Evolutionary conservation across 345 rosid species (phyloP), one percentile per base, ranked within the genome.

Genomic region (Conringia planisiliqua): DNA sequence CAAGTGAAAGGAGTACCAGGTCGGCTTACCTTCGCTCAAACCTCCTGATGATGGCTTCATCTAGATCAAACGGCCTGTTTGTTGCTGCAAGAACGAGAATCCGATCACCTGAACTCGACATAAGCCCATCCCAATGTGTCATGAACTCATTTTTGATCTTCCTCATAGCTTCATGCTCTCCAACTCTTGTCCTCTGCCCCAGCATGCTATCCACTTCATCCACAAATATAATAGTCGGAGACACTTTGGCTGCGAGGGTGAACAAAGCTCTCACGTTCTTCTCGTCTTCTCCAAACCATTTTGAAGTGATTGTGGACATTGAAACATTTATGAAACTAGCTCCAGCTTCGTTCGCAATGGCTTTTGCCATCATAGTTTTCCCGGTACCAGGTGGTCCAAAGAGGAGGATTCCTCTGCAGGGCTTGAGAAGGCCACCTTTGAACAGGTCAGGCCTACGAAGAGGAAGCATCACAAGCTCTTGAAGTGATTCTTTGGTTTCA

Each of bases 371-470:
- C 99, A 96, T 96, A 68, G 98, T 96, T 82, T 96, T 96, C 10
- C 99, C 99, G 1, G 98, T 96, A 79, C 99, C 99, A 20, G 99
- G 99, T 67, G 99, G 99, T 26, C 99, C 99, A 63, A 96, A 92
- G 52, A 96, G 97, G 78, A 96, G 70, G 69, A 96, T 96, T 58
- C 99, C 99, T 81, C 96, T 86, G 68, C 99, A 96, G 14, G 99
- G 99, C 78, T 96, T 96, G 14, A 96, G 89, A 50, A 96, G 95
- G 6, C 99, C 99, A 9, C 99, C 99, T 51, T 85, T 90, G 90
- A 96, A 96, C 44, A 96, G 89, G 82, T 96, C 98, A 7, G 98
- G 99, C 68, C 99, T 87, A 62, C 96, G 88, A 32, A 96, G 93
- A 68, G 99, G 99, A 62, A 96, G 99, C 98, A 96, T 96, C 70